Evolutionary conservation across 2,329 filamentous ascomycete genomes (phyloP), one percentile per base, ranked within the genome.

Genomic region (Alternaria sp.): DNA sequence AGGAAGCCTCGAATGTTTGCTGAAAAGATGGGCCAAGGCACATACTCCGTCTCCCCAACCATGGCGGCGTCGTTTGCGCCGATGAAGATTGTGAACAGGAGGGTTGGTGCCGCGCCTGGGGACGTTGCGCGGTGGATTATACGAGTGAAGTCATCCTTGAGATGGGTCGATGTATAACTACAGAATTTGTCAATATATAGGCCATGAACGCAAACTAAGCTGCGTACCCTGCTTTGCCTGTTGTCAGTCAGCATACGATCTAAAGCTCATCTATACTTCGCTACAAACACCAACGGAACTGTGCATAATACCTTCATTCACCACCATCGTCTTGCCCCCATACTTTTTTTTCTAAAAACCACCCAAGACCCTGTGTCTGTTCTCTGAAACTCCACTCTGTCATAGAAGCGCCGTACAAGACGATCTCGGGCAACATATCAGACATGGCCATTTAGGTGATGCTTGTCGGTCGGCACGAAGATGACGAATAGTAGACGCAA

Each of bases 21-120:
- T 51, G 76, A 72, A 61, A 77, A 81, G 11, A 66, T 59, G 3
- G 65, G 60, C 27, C 79, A 64, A 3, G 79, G 75, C 2, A 80
- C 76, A 36, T 73, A 71, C 38, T 72, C 71, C 11, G 40, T 40
- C 3, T 59, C 41, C 11, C 57, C 53, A n/a, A 69, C 44, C 28
- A 79, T 58, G 59, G 74, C 79, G 25, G 78, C 78, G 55, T 81
- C 79, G 51, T 81, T 80, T 27, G 77, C 78, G 38, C 79, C 79
- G 9, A 81, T 57, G 57, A 79, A 79, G 58, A 81, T 80, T 18
- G 77, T 80, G 62, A 81, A 69, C 55, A 81, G 71, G 25, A 80
- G 70, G 6, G 75, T 78, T n/a, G 60, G 63, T 3, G 70, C 49
- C 1, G 70, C 66, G 18, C 11, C n/a, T 1, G 68, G 65, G 2